Conservation (phyloP, 148 eudicot genomes). For the Amaranthus cruentus region DNA sequence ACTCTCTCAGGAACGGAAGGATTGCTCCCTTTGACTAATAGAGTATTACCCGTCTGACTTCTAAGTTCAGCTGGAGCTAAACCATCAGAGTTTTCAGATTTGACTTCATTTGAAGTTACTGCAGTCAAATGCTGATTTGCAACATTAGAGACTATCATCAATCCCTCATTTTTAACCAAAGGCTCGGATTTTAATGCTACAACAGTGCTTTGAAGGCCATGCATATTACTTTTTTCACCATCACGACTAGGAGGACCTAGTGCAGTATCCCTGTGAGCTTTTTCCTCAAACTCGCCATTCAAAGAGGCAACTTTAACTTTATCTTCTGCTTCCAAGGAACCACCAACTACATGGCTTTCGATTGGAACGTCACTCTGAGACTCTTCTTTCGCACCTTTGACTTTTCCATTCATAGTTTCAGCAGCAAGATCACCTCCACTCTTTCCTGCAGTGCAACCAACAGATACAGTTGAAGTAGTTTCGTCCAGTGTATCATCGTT, state of each 20-base stretch:
- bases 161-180: constrained; percentile 11
- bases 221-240: neutral
- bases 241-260: constrained; percentile 10
- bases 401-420: constrained; percentile 19
- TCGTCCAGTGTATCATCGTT: constrained; percentile 25
- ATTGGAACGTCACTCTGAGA: constrained; percentile 20
- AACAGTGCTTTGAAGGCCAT: constrained; percentile 15
- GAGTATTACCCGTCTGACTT: constrained; percentile 12
- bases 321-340: constrained; percentile 20
- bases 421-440: constrained; percentile 23
- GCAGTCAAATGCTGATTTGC: constrained; percentile 13
- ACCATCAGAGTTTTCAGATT: constrained; percentile 17
- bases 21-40: constrained; percentile 14
- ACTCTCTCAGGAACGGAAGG: constrained; percentile 14
- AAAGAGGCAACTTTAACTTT: constrained; percentile 17
- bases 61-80: constrained; percentile 18
- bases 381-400: constrained; percentile 13
- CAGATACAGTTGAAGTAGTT: constrained; percentile 15
- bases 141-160: constrained; percentile 18
- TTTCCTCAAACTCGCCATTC: constrained; percentile 22
- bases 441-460: constrained; percentile 16
- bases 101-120: constrained; percentile 19
- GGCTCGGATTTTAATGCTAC: constrained; percentile 19
- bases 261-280: constrained; percentile 18
- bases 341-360: constrained; percentile 15